Conservation (phyloP, 495 filamentous ascomycete genomes). For the Evansstolkia leycettana region DNA sequence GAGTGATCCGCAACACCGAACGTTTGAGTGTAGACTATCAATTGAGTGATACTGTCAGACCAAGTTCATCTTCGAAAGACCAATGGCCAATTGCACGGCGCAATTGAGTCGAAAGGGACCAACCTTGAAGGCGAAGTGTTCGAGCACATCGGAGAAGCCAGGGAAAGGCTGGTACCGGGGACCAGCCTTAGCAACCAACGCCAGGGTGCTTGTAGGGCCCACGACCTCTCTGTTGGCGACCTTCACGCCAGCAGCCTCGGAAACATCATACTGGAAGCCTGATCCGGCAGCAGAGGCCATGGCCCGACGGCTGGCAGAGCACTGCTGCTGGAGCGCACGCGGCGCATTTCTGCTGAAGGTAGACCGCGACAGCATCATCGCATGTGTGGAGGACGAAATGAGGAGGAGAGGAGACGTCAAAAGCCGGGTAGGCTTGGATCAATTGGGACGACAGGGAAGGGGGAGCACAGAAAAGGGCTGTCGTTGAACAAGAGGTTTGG, state of each 20-base stretch:
- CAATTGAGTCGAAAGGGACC: constrained; percentile 23
- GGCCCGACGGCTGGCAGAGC: constrained; percentile 51
- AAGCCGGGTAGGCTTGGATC: constrained; percentile 27
- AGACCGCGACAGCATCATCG: constrained; percentile 77
- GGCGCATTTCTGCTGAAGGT: constrained; percentile 64
- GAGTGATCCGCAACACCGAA: constrained; percentile 78
- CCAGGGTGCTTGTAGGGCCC: constrained; percentile 80
- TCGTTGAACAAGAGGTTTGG: constrained; percentile 17
- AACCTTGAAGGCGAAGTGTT: constrained; percentile 95
- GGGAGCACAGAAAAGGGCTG: constrained; percentile 11
- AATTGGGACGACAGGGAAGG: constrained; percentile 27
- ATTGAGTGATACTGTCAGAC: constrained; percentile 7
- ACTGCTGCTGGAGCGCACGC: constrained; percentile 58
- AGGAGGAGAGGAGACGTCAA: constrained; percentile 11
- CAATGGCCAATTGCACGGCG: background rate
- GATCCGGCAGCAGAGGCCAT: constrained; percentile 73
- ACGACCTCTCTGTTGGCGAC: constrained; percentile 76
- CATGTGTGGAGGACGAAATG: constrained; percentile 31
- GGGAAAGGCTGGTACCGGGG: constrained; percentile 82
- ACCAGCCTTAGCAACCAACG: constrained; percentile 83
- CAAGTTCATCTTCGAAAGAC: background rate
- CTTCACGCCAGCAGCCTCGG: constrained; percentile 79
- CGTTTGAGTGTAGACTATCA: constrained; percentile 71
- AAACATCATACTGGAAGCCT: constrained; percentile 76
- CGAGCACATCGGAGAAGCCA: constrained; percentile 78